A percentile compares a stretch with the other conserved stretches of the same genome.
These are phyloP conservation scores for Trichoderma lentiforme DNA, from an alignment of 2,329 filamentous ascomycete species.

Conservation along the genomic window DNA sequence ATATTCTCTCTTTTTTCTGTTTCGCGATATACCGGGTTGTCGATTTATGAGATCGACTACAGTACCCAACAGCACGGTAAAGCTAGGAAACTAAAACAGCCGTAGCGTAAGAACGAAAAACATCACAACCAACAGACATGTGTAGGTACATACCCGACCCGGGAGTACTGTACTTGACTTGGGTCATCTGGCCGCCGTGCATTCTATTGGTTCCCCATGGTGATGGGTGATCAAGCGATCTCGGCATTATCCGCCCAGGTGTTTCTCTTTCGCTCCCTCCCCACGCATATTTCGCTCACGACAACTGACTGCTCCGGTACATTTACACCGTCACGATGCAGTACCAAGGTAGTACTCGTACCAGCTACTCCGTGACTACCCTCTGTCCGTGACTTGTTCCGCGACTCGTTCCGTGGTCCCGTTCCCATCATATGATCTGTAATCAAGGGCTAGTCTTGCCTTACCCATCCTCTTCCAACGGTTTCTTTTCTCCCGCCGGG, in stretches of 20 bases:
- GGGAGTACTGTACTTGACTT: not conserved
- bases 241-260: conserved; percentile 13
- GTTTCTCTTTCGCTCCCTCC: not conserved
- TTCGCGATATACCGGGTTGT: not conserved
- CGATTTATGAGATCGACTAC: not conserved
- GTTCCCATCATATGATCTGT: conserved; percentile 13
- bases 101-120: not conserved
- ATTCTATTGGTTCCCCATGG: conserved; percentile 3
- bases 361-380: not conserved
- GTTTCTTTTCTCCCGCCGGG: conserved; percentile 7
- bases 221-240: conserved; percentile 14
- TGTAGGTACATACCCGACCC: not conserved
- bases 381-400: not conserved
- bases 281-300: conserved; percentile 1
- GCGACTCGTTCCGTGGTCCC: not conserved
- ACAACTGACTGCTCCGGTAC: not conserved
- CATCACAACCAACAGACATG: not conserved
- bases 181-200: not conserved
- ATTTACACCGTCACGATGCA: not conserved
- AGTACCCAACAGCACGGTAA: not conserved
- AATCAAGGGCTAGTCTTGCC: conserved; percentile 6
- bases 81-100: not conserved
- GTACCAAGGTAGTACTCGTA: not conserved
- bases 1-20: not conserved
- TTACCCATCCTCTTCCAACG: conserved; percentile 5